phyloP scores from a whole-genome alignment of 306 rosid species.

The Pyrus pyrifolia region DNA sequence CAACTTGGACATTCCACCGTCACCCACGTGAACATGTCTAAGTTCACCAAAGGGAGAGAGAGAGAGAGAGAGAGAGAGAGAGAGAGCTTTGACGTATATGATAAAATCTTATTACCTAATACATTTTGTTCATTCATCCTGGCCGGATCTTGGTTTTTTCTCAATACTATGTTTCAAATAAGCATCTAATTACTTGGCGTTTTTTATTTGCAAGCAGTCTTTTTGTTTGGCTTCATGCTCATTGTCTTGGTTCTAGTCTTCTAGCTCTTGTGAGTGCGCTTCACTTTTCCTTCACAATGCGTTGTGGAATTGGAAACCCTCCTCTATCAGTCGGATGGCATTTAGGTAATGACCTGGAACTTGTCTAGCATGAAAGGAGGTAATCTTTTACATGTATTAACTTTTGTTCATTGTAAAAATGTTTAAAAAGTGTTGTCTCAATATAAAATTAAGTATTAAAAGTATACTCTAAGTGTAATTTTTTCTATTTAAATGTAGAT shows the following conservation, averaged over 20 bases:
- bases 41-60: background rate
- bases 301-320: background rate
- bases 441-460: too few species aligned
- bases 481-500: too few species aligned
- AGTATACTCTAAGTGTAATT: too few species aligned
- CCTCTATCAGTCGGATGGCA: background rate
- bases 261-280: background rate
- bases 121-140: background rate
- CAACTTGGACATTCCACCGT: background rate
- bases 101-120: background rate
- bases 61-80: background rate
- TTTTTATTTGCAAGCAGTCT: slow-evolving; percentile 22
- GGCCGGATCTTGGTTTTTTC: slow-evolving; percentile 13
- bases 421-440: too few species aligned
- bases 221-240: slow-evolving; percentile 17
- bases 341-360: background rate
- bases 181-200: slow-evolving; percentile 17
- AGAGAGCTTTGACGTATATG: background rate
- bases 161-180: background rate
- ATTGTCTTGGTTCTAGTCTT: background rate
- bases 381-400: background rate
- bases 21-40: background rate
- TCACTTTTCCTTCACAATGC: background rate
- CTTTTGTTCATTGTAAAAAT: too few species aligned
- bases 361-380: background rate